phyloP scores from a whole-genome alignment of 1,284 basidiomycete genomes.

The Ganoderma lingzhi region DNA sequence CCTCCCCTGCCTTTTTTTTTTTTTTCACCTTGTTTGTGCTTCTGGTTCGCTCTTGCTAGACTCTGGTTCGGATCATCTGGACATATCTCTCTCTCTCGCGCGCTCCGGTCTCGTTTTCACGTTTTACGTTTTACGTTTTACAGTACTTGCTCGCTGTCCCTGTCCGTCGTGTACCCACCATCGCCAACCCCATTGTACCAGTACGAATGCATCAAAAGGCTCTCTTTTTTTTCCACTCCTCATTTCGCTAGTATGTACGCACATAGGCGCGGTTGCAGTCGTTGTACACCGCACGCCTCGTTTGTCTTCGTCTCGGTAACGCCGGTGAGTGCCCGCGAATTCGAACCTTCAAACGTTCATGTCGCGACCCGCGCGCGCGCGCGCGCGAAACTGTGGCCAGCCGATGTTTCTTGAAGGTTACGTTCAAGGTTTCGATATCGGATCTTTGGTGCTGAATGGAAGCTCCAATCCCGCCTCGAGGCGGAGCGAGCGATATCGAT shows the following conservation, averaged over 20 bases:
- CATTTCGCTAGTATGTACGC: too few species aligned
- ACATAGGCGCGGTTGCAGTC: not conserved
- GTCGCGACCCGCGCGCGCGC: not conserved
- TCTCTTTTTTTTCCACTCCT: not conserved
- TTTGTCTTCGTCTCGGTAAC: not conserved
- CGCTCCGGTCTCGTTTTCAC: not conserved
- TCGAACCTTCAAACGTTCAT: not conserved
- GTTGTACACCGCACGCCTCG: not conserved
- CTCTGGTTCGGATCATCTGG: slow-evolving; percentile 6
- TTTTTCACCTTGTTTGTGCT: not conserved
- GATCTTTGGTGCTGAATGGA: not conserved
- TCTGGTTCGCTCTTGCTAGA: slow-evolving; percentile 3
- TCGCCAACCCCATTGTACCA: slow-evolving; percentile 33
- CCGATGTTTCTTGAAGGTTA: not conserved
- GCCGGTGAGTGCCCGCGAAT: not conserved
- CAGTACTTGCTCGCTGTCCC: slow-evolving; percentile 7
- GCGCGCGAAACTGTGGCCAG: not conserved
- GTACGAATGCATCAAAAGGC: slow-evolving; percentile 30
- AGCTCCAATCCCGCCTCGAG: not conserved
- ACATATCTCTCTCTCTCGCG: not conserved
- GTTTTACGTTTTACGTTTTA: not conserved
- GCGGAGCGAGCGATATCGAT: not conserved
- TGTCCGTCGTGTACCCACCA: slow-evolving; percentile 19
- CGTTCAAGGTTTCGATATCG: not conserved
- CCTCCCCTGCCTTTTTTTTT: not conserved